phyloP scores from a whole-genome alignment of 345 rosid species.

The Lepidium aucheri region DNA sequence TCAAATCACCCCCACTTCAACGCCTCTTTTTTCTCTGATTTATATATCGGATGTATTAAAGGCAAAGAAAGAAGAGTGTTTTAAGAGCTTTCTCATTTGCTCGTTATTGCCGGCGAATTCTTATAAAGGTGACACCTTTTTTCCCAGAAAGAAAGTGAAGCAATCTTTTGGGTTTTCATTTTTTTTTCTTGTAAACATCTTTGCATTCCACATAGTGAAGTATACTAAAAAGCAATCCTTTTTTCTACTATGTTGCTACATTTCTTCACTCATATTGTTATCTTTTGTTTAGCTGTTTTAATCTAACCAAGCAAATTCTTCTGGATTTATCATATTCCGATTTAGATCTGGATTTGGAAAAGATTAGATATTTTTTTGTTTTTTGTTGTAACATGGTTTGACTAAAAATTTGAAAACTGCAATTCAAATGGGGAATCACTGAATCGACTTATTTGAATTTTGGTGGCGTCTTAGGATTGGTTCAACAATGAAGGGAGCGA shows the following conservation, averaged over 20 bases:
- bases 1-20: not conserved
- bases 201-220: not conserved
- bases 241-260: not conserved
- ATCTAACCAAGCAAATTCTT: not conserved
- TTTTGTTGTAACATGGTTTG: not conserved
- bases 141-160: slow-evolving; percentile 12
- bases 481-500: slow-evolving; percentile 69
- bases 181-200: not conserved
- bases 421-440: not conserved
- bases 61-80: not conserved
- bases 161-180: not conserved
- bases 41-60: not conserved
- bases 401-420: slow-evolving; percentile 2
- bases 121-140: slow-evolving; percentile 25
- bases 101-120: not conserved
- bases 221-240: not conserved
- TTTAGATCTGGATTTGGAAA: slow-evolving; percentile 9
- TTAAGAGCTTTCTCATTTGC: not conserved
- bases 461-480: slow-evolving; percentile 7
- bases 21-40: slow-evolving; percentile 12
- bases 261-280: not conserved
- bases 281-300: not conserved
- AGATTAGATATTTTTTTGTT: not conserved
- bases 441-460: not conserved
- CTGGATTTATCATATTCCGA: not conserved